These are phyloP conservation scores for Eutrema heterophyllum DNA, from an alignment of 345 rosid species.

Conservation along the genomic window DNA sequence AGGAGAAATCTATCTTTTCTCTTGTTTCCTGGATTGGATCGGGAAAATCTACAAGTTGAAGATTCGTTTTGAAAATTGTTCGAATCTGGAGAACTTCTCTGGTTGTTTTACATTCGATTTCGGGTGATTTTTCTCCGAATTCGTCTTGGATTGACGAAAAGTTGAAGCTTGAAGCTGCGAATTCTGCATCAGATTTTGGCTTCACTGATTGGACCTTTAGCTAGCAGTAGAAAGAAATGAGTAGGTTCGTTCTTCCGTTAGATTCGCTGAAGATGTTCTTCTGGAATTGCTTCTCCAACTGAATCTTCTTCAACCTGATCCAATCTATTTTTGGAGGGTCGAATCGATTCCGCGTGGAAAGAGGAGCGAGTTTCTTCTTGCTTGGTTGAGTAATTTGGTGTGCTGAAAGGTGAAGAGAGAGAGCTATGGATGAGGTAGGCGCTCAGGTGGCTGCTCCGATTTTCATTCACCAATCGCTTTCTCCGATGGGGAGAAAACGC, in stretches of 20 bases:
- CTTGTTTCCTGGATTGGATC: constrained; percentile 13
- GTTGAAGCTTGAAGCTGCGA: constrained; percentile 15
- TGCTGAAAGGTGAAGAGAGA: neutral
- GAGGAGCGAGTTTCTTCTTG: neutral
- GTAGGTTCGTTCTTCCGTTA: neutral
- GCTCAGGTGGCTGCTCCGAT: constrained; percentile 63
- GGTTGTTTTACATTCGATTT: neutral
- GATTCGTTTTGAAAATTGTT: constrained; percentile 12
- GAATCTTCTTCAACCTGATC: constrained; percentile 8
- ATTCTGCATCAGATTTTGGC: neutral
- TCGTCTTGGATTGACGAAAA: neutral
- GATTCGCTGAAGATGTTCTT: neutral
- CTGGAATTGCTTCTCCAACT: neutral
- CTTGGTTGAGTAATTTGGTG: too few species aligned
- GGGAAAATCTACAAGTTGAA: constrained; percentile 1
- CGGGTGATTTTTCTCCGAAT: neutral
- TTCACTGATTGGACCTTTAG: neutral
- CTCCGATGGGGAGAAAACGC: constrained; percentile 60
- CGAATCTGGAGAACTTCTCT: constrained; percentile 16
- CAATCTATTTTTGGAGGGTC: neutral
- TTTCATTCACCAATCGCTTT: constrained; percentile 50
- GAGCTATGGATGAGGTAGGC: constrained; percentile 71
- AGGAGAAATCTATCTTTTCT: neutral
- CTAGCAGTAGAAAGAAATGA: constrained; percentile 11
- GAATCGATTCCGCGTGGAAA: neutral